A percentile compares a stretch with the other conserved stretches of the same genome.
phyloP scores from a whole-genome alignment of 805 yeast genomes.

The Zygotorulaspora sp. region DNA sequence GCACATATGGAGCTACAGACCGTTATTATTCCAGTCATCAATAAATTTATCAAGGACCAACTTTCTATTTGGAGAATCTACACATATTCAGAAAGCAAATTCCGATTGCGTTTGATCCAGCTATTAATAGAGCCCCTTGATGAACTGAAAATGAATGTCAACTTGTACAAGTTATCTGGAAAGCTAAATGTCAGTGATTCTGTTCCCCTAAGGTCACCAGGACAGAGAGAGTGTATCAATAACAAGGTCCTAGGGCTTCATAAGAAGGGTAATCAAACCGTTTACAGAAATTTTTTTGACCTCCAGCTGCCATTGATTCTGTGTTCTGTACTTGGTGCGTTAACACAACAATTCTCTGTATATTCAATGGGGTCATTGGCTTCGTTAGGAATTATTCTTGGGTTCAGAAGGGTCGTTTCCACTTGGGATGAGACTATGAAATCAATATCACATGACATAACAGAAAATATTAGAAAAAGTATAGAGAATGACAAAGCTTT shows the following conservation, averaged over 20 bases:
- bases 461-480: conserved; percentile 14
- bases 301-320: conserved; percentile 33
- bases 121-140: conserved; percentile 24
- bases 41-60: conserved; percentile 24
- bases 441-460: conserved; percentile 7
- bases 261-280: conserved; percentile 22
- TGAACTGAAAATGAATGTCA: conserved; percentile 25
- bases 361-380: conserved; percentile 35
- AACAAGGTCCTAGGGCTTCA: conserved; percentile 24
- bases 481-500: conserved; percentile 14
- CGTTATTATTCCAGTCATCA: conserved; percentile 27
- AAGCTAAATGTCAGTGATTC: conserved; percentile 21
- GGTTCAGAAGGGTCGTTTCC: conserved; percentile 33
- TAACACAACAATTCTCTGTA: conserved; percentile 28
- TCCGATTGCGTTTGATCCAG: conserved; percentile 26
- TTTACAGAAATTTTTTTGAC: conserved; percentile 29
- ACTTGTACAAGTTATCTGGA: conserved; percentile 34
- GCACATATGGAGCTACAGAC: conserved; percentile 33
- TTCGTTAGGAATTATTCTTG: conserved; percentile 31
- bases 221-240: conserved; percentile 17
- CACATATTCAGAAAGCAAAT: conserved; percentile 30
- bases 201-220: conserved; percentile 12
- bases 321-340: conserved; percentile 26
- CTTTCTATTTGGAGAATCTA: conserved; percentile 35
- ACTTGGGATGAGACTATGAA: conserved; percentile 27